A percentile compares a stretch with the other conserved stretches of the same genome.
Evolutionary conservation across 805 yeast genomes (phyloP).

Genomic region (Saccharomyces paradoxus): DNA sequence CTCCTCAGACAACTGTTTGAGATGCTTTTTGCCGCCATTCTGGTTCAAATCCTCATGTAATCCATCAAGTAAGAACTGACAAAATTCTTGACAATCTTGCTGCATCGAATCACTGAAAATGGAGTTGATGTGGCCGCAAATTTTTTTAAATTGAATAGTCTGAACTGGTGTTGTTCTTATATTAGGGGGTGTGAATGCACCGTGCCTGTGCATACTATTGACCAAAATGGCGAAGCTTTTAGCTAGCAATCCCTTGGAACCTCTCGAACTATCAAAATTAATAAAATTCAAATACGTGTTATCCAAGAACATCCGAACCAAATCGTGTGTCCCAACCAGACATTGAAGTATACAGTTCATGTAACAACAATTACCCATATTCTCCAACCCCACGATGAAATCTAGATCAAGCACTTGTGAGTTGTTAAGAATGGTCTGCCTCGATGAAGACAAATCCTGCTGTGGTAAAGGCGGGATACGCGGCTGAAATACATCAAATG

Average conservation of each 20-base stretch:
- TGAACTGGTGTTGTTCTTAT: slow-evolving; percentile 38
- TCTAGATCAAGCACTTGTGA: slow-evolving; percentile 20
- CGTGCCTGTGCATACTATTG: slow-evolving; percentile 43
- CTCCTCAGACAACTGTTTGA: slow-evolving; percentile 52
- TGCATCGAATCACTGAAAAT: slow-evolving; percentile 77
- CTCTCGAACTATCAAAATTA: slow-evolving; percentile 62
- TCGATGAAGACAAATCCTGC: slow-evolving; percentile 1
- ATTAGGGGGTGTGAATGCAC: slow-evolving; percentile 4
- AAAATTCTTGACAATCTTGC: slow-evolving; percentile 90
- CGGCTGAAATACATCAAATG: not conserved
- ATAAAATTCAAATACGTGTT: slow-evolving; percentile 58
- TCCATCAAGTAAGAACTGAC: slow-evolving; percentile 80
- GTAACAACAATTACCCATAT: slow-evolving; percentile 87
- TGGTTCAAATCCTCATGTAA: slow-evolving; percentile 84
- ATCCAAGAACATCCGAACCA: slow-evolving; percentile 53
- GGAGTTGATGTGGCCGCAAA: slow-evolving; percentile 60
- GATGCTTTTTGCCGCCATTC: slow-evolving; percentile 44
- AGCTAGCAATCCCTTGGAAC: slow-evolving; percentile 72
- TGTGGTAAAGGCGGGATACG: slow-evolving; percentile 16
- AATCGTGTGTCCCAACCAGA: slow-evolving; percentile 59
- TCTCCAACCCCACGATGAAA: slow-evolving; percentile 62
- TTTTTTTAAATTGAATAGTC: slow-evolving; percentile 58
- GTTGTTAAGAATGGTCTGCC: slow-evolving; percentile 1
- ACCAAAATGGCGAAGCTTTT: slow-evolving; percentile 56
- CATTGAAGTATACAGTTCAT: slow-evolving; percentile 90